phyloP scores from a whole-genome alignment of 768 basidiomycete species.

The Tricholoma flavovirens region DNA sequence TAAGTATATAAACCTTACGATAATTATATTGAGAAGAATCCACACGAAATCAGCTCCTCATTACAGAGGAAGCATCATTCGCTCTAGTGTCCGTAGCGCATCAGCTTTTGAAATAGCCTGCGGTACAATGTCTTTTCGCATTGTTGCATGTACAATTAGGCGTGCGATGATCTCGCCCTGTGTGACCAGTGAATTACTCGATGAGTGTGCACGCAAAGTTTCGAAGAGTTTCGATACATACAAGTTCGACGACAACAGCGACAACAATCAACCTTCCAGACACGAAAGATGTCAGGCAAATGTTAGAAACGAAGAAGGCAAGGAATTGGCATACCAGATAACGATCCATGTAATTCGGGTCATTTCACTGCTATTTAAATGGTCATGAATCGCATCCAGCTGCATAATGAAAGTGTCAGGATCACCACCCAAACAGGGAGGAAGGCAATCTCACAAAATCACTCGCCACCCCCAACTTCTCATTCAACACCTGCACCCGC shows the following conservation, averaged over 20 bases:
- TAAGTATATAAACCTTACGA: too few relatives aligned
- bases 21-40: too few relatives aligned
- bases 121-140: slow-evolving; percentile 17
- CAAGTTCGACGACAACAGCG: slow-evolving; percentile 84
- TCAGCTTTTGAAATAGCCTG: slow-evolving; percentile 31
- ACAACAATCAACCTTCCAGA: slow-evolving; percentile 75
- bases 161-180: slow-evolving; percentile 84
- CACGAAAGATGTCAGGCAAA: slow-evolving; percentile 10
- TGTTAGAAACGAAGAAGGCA: slow-evolving; percentile 9
- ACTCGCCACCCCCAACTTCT: slow-evolving; percentile 80
- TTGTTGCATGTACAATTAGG: slow-evolving; percentile 59
- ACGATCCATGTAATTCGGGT: slow-evolving; percentile 71
- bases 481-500: slow-evolving; percentile 80
- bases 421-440: neutral
- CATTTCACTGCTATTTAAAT: slow-evolving; percentile 86
- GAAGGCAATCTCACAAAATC: slow-evolving; percentile 64
- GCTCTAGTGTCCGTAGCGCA: slow-evolving; percentile 34
- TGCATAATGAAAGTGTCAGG: slow-evolving; percentile 44
- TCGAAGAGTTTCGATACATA: slow-evolving; percentile 28
- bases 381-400: slow-evolving; percentile 91
- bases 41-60: neutral
- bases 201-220: neutral
- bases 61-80: slow-evolving; percentile 29
- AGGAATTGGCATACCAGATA: slow-evolving; percentile 34
- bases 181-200: neutral